These are phyloP conservation scores for Fusarium foetens DNA, from an alignment of 2,329 filamentous ascomycete species.

Conservation along the genomic window DNA sequence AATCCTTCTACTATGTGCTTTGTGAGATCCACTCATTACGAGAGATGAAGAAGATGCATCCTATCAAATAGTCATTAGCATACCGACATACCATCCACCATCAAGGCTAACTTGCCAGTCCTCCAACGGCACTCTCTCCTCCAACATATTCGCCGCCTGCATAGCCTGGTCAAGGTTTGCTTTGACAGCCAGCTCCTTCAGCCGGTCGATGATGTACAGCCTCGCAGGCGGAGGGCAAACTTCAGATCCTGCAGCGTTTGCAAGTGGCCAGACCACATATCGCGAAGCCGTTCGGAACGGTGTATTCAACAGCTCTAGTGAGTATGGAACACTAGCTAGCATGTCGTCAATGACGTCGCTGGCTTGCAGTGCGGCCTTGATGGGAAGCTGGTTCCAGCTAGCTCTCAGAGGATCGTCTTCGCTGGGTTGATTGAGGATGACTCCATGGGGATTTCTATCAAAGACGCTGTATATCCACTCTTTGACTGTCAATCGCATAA, in stretches of 20 bases:
- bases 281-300: not conserved
- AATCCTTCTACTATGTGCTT: fast-evolving
- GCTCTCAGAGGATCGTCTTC: not conserved
- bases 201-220: not conserved
- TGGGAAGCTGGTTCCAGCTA: not conserved
- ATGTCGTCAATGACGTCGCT: not conserved
- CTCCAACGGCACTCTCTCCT: not conserved
- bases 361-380: not conserved
- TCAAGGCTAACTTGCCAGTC: not conserved
- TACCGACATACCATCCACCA: not conserved
- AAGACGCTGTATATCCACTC: not conserved
- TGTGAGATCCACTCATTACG: not conserved
- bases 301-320: not conserved
- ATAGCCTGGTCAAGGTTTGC: not conserved
- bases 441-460: not conserved
- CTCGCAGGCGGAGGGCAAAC: conserved; percentile 1
- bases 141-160: conserved; percentile 4
- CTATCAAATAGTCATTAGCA: not conserved
- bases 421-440: not conserved
- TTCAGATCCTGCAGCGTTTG: not conserved
- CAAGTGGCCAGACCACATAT: conserved; percentile 1
- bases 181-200: not conserved
- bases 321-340: not conserved
- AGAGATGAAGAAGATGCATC: conserved; percentile 11
- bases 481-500: not conserved